These are phyloP conservation scores for Fraxinus cuspidata DNA, from an alignment of 257 asterid genomes.

Conservation along the genomic window DNA sequence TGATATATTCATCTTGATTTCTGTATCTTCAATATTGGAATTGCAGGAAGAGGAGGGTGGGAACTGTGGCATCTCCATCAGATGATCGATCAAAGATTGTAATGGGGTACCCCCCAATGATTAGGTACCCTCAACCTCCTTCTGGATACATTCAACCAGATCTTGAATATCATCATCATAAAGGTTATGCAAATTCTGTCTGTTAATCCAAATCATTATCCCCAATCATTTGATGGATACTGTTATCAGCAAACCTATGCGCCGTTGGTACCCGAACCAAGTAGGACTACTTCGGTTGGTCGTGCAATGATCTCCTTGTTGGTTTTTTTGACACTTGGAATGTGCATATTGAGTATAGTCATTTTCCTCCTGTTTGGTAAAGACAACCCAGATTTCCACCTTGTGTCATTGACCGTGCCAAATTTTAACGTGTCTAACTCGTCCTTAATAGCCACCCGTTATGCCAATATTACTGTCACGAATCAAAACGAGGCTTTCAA, in stretches of 20 bases:
- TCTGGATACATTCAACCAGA: conserved; percentile 21
- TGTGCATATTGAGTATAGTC: conserved; percentile 44
- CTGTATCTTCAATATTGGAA: conserved; percentile 18
- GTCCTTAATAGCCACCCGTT: conserved; percentile 31
- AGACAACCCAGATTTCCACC: conserved; percentile 41
- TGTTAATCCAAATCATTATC: conserved; percentile 14
- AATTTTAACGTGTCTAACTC: conserved; percentile 29
- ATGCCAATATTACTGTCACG: conserved; percentile 20
- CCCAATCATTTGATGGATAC: conserved; percentile 16
- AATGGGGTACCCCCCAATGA: conserved; percentile 45
- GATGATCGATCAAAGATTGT: conserved; percentile 21
- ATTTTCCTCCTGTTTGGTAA: conserved; percentile 58
- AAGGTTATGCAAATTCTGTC: background rate
- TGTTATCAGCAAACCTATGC: conserved; percentile 11
- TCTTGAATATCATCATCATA: background rate
- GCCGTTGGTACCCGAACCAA: conserved; percentile 19
- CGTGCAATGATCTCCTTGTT: conserved; percentile 39
- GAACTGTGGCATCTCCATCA: conserved; percentile 32
- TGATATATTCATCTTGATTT: conserved; percentile 7
- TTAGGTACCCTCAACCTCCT: conserved; percentile 25
- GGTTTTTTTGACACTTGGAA: conserved; percentile 34
- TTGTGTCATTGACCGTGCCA: conserved; percentile 36
- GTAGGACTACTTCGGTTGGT: conserved; percentile 24
- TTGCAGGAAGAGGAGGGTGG: conserved; percentile 19
- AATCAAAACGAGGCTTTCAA: conserved; percentile 35